These are phyloP conservation scores for Seiridium cupressi DNA, from an alignment of 2,329 filamentous ascomycete genomes.

Conservation along the genomic window DNA sequence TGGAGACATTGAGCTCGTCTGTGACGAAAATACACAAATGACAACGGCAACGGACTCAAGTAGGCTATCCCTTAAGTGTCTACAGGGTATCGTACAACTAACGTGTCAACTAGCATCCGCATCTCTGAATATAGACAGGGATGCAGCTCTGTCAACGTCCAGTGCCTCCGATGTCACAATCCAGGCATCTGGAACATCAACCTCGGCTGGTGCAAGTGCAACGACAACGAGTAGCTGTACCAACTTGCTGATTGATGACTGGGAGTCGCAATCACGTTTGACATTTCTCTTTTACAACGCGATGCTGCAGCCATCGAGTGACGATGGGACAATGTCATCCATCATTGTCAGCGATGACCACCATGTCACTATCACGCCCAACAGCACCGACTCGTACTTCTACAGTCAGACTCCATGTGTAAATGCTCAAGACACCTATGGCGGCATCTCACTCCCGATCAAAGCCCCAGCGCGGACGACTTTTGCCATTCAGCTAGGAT, in stretches of 20 bases:
- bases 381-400: constrained; percentile 50
- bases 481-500: constrained; percentile 51
- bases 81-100: neutral
- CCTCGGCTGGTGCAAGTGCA: constrained; percentile 3
- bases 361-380: constrained; percentile 51
- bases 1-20: constrained; percentile 45
- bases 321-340: constrained; percentile 56
- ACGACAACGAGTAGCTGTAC: neutral
- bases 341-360: constrained; percentile 50
- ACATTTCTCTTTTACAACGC: constrained; percentile 62
- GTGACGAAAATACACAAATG: constrained; percentile 19
- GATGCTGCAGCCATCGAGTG: constrained; percentile 51
- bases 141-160: neutral
- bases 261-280: constrained; percentile 59
- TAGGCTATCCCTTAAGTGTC: no score
- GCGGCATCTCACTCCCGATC: constrained; percentile 55
- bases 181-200: constrained; percentile 12
- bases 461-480: constrained; percentile 50
- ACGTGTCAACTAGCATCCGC: neutral
- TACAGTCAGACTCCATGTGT: constrained; percentile 56
- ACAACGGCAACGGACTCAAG: no score
- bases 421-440: constrained; percentile 47
- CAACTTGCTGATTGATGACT: constrained; percentile 53
- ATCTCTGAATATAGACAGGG: neutral
- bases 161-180: neutral